phyloP scores from a whole-genome alignment of 2,329 filamentous ascomycete genomes.

The Trichoderma cornu-damae region DNA sequence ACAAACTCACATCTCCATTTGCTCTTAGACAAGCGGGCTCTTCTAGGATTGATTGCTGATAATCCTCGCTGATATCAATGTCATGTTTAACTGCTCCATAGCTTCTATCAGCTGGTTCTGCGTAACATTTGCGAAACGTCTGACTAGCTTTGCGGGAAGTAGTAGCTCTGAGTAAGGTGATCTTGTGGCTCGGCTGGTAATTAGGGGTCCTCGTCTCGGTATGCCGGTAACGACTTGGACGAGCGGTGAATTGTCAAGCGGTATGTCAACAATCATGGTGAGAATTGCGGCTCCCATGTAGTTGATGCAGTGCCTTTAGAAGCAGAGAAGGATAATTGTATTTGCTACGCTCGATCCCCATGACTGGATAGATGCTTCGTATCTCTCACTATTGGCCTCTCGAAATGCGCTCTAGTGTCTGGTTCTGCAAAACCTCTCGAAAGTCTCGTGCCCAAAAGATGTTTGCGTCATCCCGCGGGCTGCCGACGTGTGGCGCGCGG shows the following conservation, averaged over 20 bases:
- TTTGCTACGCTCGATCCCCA: background rate
- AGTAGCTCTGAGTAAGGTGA: slow-evolving; percentile 19
- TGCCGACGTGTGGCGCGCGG: slow-evolving; percentile 35
- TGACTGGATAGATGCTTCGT: background rate
- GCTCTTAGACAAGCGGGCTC: background rate
- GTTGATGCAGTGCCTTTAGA: background rate
- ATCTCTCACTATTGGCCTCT: background rate
- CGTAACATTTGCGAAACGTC: slow-evolving; percentile 4
- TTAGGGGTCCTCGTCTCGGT: too few relatives aligned
- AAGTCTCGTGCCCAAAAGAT: slow-evolving; percentile 44
- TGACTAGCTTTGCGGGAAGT: slow-evolving; percentile 21
- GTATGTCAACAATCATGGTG: background rate
- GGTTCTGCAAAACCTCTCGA: slow-evolving; percentile 36
- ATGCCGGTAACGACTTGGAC: too few relatives aligned
- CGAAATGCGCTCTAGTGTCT: slow-evolving; percentile 21
- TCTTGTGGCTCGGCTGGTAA: slow-evolving; percentile 22
- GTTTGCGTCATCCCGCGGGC: slow-evolving; percentile 11
- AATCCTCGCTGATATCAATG: background rate
- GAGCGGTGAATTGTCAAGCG: background rate
- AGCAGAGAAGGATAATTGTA: background rate
- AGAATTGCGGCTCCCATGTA: background rate
- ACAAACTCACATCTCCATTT: background rate
- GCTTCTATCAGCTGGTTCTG: background rate
- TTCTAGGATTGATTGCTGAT: background rate
- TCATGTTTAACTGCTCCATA: background rate